Evolutionary conservation across 768 basidiomycete species (phyloP).

Genomic region (Auriscalpium microsporum): DNA sequence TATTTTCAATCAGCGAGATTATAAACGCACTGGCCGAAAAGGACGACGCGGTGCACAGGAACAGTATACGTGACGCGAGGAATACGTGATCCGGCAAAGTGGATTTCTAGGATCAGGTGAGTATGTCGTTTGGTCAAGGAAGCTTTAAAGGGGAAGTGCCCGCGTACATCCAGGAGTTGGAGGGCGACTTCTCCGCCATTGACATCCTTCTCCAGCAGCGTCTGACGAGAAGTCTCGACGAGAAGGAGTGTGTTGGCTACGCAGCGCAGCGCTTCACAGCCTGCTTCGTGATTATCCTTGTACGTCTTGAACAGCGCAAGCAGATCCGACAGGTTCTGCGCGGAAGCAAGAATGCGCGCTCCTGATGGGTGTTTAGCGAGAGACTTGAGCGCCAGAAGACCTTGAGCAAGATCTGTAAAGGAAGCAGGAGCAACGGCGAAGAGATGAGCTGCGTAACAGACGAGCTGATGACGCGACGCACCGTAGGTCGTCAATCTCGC

Average conservation of each 20-base stretch:
- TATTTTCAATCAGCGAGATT: conserved; percentile 55
- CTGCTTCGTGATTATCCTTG: conserved; percentile 50
- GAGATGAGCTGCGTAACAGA: not conserved
- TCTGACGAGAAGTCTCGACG: conserved; percentile 49
- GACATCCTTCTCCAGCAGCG: conserved; percentile 49
- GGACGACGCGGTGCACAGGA: conserved; percentile 55
- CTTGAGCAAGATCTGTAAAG: conserved; percentile 54
- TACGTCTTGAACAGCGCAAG: conserved; percentile 42
- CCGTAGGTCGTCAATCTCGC: conserved; percentile 48
- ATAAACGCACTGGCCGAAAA: conserved; percentile 39
- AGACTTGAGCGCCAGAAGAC: conserved; percentile 64
- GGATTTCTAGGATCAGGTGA: conserved; percentile 41
- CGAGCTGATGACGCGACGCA: conserved; percentile 24
- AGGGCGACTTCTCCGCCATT: conserved; percentile 54
- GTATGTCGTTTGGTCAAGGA: not conserved
- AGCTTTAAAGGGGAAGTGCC: not conserved
- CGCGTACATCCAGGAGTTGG: conserved; percentile 49
- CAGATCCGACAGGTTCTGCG: conserved; percentile 49
- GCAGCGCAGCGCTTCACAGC: conserved; percentile 63
- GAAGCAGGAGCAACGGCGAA: not conserved
- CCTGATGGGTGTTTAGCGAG: conserved; percentile 65
- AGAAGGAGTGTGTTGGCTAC: conserved; percentile 76
- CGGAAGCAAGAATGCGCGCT: conserved; percentile 48
- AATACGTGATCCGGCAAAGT: conserved; percentile 56
- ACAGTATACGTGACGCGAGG: conserved; percentile 68